These are phyloP conservation scores for Myriosclerotinia duriaeana DNA, from an alignment of 2,329 filamentous ascomycete species.

Conservation along the genomic window DNA sequence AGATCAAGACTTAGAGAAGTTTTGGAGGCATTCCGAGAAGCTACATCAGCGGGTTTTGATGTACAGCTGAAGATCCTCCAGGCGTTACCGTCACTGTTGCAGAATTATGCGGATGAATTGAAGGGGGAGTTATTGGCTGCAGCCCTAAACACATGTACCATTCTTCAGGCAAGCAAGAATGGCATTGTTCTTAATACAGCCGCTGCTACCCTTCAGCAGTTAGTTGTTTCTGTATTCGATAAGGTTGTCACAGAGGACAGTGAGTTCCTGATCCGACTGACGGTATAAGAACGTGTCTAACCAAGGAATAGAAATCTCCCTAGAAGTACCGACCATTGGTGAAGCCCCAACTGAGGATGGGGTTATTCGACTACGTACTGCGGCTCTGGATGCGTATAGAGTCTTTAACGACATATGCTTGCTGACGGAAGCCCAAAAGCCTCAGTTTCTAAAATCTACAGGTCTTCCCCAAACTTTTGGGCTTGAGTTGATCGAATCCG, in stretches of 20 bases:
- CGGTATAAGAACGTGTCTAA: constrained; percentile 23
- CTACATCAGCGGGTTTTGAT: constrained; percentile 76
- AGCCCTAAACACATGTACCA: constrained; percentile 86
- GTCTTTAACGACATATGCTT: constrained; percentile 89
- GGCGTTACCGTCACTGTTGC: constrained; percentile 81
- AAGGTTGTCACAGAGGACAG: constrained; percentile 82
- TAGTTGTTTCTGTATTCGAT: constrained; percentile 90
- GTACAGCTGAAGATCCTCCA: constrained; percentile 96
- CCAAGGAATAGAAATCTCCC: constrained; percentile 36
- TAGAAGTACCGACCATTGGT: constrained; percentile 59
- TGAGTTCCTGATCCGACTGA: constrained; percentile 45
- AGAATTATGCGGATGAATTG: constrained; percentile 83
- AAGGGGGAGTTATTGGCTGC: constrained; percentile 78
- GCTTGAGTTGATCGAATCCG: constrained; percentile 87
- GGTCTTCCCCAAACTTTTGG: constrained; percentile 79
- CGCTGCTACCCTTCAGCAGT: constrained; percentile 91
- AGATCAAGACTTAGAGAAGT: constrained; percentile 79
- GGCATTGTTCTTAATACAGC: constrained; percentile 93
- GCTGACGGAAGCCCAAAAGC: constrained; percentile 78
- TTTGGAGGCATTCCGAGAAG: constrained; percentile 82
- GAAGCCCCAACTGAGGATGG: constrained; percentile 68
- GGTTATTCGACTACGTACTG: constrained; percentile 65
- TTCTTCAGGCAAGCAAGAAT: constrained; percentile 87
- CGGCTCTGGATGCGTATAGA: constrained; percentile 81
- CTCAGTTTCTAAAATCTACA: constrained; percentile 78